A percentile compares a stretch with the other conserved stretches of the same genome.
Evolutionary conservation across 345 rosid genomes (phyloP).

Genomic region (Eucalyptus cloeziana): DNA sequence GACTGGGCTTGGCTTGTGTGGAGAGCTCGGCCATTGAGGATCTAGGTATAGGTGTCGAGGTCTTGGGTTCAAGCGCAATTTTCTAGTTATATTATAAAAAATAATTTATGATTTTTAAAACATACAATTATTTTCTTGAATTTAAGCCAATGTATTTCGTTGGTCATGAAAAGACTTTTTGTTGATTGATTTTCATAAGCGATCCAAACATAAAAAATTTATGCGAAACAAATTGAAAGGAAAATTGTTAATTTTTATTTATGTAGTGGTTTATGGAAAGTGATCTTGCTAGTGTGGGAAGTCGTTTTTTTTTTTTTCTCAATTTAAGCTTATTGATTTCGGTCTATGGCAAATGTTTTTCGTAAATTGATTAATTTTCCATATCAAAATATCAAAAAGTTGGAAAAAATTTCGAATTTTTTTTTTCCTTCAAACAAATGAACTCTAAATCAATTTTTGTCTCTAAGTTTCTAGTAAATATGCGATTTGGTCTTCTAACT

Average conservation of each 20-base stretch:
- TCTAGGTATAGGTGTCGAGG: fast-evolving
- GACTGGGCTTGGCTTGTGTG: not conserved
- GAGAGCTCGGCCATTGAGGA: fast-evolving
- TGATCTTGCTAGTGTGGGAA: fast-evolving
- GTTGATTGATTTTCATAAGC: not conserved
- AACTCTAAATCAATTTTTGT: not conserved
- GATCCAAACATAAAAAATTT: not conserved
- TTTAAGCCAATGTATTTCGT: not conserved
- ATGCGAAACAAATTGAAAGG: fast-evolving
- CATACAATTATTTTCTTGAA: not conserved
- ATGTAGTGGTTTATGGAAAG: not conserved
- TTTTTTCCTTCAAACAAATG: not conserved
- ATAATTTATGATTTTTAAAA: not conserved
- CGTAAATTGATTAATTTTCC: not conserved
- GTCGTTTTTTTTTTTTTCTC: not conserved
- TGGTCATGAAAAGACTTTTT: not conserved
- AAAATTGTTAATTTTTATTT: not conserved
- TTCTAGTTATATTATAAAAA: not conserved
- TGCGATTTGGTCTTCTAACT: not conserved
- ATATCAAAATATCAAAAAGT: not conserved
- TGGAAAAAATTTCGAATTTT: too few species aligned
- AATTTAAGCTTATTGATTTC: not conserved
- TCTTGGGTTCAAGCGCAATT: not conserved
- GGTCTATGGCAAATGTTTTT: not conserved
- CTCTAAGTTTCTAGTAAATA: not conserved